These are phyloP conservation scores for Thelephora terrestris DNA, from an alignment of 1,284 basidiomycete genomes.

Conservation along the genomic window DNA sequence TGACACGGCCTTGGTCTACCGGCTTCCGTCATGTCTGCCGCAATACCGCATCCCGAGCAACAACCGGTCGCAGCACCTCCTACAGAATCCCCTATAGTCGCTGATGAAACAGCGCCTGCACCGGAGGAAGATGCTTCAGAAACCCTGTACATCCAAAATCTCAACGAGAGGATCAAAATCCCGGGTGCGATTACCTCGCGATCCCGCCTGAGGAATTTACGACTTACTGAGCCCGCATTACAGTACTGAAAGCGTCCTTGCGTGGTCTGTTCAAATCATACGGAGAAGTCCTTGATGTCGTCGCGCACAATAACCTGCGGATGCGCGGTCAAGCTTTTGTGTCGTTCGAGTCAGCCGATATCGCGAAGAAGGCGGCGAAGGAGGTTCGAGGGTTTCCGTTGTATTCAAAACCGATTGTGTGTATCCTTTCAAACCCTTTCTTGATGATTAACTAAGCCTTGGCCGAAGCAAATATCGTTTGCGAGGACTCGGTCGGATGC, in stretches of 20 bases:
- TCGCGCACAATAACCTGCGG: slow-evolving; percentile 85
- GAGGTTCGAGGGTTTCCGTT: slow-evolving; percentile 93
- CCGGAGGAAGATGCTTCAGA: slow-evolving; percentile 52
- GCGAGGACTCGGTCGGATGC: slow-evolving; percentile 84
- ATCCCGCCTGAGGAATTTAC: slow-evolving; percentile 3
- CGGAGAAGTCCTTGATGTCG: slow-evolving; percentile 84
- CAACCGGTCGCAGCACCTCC: slow-evolving; percentile 17
- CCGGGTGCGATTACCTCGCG: slow-evolving; percentile 42
- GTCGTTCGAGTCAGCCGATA: slow-evolving; percentile 74
- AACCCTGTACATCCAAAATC: slow-evolving; percentile 93
- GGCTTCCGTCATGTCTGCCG: neutral
- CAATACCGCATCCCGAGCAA: neutral
- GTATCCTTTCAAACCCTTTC: slow-evolving; percentile 15
- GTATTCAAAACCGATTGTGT: slow-evolving; percentile 93
- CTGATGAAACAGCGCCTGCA: slow-evolving; percentile 17
- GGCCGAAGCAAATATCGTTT: slow-evolving; percentile 81
- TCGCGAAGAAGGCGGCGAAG: slow-evolving; percentile 80
- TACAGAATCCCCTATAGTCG: slow-evolving; percentile 15
- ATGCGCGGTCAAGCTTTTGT: slow-evolving; percentile 99
- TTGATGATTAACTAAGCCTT: slow-evolving; percentile 1
- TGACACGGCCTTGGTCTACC: too few relatives aligned
- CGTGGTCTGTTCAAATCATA: slow-evolving; percentile 89
- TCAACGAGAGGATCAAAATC: slow-evolving; percentile 94
- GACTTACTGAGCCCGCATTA: slow-evolving; percentile 4
- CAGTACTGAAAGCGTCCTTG: slow-evolving; percentile 84